Conservation (phyloP, 768 basidiomycete species). For the Mycena leptocephala region DNA sequence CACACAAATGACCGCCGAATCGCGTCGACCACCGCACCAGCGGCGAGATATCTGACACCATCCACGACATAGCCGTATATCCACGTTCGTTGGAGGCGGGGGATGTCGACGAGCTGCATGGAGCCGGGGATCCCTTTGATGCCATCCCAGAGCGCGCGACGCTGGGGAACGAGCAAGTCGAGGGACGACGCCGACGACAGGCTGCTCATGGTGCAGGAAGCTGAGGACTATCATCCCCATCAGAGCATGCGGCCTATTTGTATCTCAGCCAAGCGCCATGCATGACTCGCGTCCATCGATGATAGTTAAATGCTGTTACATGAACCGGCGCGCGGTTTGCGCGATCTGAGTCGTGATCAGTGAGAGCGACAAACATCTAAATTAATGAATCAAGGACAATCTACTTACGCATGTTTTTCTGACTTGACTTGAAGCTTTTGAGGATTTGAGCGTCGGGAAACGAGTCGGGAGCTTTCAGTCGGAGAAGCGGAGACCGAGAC, state of each 20-base stretch:
- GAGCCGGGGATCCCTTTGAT: conserved; percentile 37
- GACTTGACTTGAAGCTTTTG: background rate
- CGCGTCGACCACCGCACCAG: conserved; percentile 33
- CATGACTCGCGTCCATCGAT: background rate
- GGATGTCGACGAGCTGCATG: conserved; percentile 35
- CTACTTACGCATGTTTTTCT: background rate
- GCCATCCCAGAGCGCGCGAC: conserved; percentile 30
- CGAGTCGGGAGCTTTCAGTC: background rate
- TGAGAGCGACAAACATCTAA: background rate
- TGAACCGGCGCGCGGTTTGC: background rate
- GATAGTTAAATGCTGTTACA: background rate
- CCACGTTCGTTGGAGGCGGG: conserved; percentile 28
- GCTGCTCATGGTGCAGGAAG: conserved; percentile 18
- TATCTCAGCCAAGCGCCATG: conserved; percentile 21
- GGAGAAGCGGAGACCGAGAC: background rate
- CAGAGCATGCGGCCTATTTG: conserved; percentile 30
- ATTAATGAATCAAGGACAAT: background rate
- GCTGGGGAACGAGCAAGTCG: conserved; percentile 26
- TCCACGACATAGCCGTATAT: conserved; percentile 26
- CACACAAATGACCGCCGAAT: conserved; percentile 27
- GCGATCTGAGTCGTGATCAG: background rate
- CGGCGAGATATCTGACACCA: conserved; percentile 27
- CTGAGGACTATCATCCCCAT: background rate
- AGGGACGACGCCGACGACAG: too few species aligned
- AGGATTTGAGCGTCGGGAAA: background rate